Evolutionary conservation across 768 basidiomycete species (phyloP).

Genomic region (Tremella mesenterica): DNA sequence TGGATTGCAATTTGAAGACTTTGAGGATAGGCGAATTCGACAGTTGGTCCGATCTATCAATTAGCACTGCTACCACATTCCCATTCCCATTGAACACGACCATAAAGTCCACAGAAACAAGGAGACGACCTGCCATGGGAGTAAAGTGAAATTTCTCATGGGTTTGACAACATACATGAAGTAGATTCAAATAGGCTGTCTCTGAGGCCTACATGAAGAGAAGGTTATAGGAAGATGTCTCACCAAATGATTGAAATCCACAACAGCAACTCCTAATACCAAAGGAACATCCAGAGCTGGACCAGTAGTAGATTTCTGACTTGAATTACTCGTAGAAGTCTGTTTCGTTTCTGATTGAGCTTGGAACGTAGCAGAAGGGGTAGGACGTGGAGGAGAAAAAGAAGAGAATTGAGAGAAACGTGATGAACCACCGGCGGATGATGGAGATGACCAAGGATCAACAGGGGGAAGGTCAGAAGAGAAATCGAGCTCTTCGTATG

Average conservation of each 20-base stretch:
- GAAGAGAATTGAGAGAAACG: neutral
- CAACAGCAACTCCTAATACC: constrained; percentile 75
- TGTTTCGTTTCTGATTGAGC: neutral
- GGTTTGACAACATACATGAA: no score
- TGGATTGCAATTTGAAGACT: constrained; percentile 51
- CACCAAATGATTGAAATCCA: constrained; percentile 91
- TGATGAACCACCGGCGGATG: neutral
- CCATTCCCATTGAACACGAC: no score
- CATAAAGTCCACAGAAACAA: no score
- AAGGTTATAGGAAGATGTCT: constrained; percentile 25
- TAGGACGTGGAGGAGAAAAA: neutral
- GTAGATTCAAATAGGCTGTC: no score
- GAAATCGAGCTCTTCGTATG: constrained; percentile 13
- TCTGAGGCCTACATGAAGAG: neutral
- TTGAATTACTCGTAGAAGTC: no score
- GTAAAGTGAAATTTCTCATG: no score
- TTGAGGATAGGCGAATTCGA: constrained; percentile 54
- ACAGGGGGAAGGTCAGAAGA: neutral
- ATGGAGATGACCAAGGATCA: neutral
- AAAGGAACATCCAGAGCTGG: constrained; percentile 9
- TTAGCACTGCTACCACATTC: neutral
- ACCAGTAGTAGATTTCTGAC: no score
- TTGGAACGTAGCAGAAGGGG: neutral
- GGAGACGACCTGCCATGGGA: no score
- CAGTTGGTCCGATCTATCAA: constrained; percentile 73